phyloP scores from a whole-genome alignment of 2,329 filamentous ascomycete genomes.

The Penicillium brasilianum region DNA sequence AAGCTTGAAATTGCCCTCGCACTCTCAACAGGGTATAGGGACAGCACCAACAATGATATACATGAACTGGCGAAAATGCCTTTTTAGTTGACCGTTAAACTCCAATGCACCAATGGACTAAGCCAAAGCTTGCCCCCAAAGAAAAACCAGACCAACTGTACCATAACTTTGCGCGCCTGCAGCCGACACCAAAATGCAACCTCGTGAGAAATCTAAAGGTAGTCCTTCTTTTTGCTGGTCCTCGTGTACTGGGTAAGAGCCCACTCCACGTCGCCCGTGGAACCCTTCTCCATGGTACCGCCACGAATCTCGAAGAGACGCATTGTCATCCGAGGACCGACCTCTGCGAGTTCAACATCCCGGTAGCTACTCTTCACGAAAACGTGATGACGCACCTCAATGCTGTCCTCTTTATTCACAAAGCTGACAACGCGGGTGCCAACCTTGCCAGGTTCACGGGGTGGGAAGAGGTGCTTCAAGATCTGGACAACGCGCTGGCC shows the following conservation, averaged over 20 bases:
- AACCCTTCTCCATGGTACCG: slow-evolving; percentile 84
- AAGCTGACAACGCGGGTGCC: slow-evolving; percentile 91
- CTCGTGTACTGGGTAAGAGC: slow-evolving; percentile 93
- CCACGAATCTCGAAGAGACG: slow-evolving; percentile 88
- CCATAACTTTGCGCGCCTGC: slow-evolving; percentile 24
- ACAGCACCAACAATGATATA: slow-evolving; percentile 30
- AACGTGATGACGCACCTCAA: slow-evolving; percentile 91
- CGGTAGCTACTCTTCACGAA: slow-evolving; percentile 93
- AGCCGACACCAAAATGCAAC: slow-evolving; percentile 26
- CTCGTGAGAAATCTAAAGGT: slow-evolving; percentile 61
- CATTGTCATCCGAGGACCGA: slow-evolving; percentile 97
- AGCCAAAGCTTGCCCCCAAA: slow-evolving; percentile 26
- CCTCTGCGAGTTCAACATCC: slow-evolving; percentile 85
- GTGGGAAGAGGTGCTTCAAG: slow-evolving; percentile 91
- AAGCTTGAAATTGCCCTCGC: not conserved
- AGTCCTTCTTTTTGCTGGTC: slow-evolving; percentile 94
- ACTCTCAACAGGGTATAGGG: slow-evolving; percentile 28
- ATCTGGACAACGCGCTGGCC: slow-evolving; percentile 86
- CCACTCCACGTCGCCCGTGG: slow-evolving; percentile 96
- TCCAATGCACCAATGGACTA: slow-evolving; percentile 38
- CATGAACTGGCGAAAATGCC: slow-evolving; percentile 21
- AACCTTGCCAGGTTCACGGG: slow-evolving; percentile 81
- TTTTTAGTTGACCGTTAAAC: slow-evolving; percentile 33
- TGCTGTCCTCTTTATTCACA: slow-evolving; percentile 84
- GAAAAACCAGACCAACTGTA: slow-evolving; percentile 19